Evolutionary conservation across 2,329 filamentous ascomycete species (phyloP), one percentile per base, ranked within the genome.

Genomic region (Alternaria arborescens): DNA sequence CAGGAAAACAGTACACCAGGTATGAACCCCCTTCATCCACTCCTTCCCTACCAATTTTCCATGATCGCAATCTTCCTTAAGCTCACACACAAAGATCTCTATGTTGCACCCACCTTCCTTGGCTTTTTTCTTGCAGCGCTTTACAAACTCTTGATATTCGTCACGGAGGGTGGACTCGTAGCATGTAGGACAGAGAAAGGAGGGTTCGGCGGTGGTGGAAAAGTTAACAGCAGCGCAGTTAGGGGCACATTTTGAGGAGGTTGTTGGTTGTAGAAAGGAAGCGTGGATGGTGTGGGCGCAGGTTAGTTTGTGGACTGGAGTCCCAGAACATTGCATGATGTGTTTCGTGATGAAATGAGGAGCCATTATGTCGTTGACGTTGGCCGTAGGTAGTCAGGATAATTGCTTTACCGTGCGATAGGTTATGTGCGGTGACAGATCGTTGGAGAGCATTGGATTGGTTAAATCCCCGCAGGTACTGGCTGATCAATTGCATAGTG

Each of bases 161-260:
- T 5, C 2, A 24, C 34, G 32, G 11, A 20, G 24, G 28, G 22
- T 6, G 8, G 30, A 14, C 5, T 44, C 40, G 11, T 51, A 51
- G 28, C 52, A 56, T 24, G 32, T 38, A 4, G 57, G 44, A 12
- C 52, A 60, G 16, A 60, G 44, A 7, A 60, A 60, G 8, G 10
- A 34, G 4, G 46, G 52, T 22, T 60, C 44, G 6, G 30, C 32
- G 2, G 16, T 10, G 3, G 57, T 46, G 24, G 16, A n/a, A 16
- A 55, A 12, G 32, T 32, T 14, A 14, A 52, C 40, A 8, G 3
- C 5, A 28, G 38, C 20, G 20, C 57, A 60, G 32, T 60, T 60
- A 16, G 57, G 52, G 7, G 57, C 52, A 38, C 52, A 60, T 34
- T 28, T 50, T 7, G 57, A 56, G 3, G 52, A 51, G 8, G 18